phyloP scores from a whole-genome alignment of 805 yeast species.

The Teunomyces pallodes region DNA sequence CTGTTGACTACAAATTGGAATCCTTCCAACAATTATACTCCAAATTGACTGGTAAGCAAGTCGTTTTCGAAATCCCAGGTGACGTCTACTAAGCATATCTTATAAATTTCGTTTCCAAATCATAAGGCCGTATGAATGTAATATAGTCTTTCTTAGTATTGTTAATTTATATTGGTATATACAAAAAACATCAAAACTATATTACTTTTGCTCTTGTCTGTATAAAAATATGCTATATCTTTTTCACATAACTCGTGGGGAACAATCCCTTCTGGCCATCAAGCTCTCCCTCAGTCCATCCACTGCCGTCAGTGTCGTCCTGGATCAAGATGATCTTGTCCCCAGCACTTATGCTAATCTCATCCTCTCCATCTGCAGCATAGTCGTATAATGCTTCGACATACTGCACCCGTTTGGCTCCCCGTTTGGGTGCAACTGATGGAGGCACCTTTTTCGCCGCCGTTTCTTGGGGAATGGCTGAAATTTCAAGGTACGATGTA shows the following conservation, averaged over 20 bases:
- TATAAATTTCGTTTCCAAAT: constrained; percentile 2
- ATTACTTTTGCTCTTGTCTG: neutral
- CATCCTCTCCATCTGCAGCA: constrained; percentile 75
- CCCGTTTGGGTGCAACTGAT: constrained; percentile 74
- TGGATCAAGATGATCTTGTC: constrained; percentile 65
- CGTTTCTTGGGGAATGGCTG: constrained; percentile 1
- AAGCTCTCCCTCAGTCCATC: constrained; percentile 93
- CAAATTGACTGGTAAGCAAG: constrained; percentile 99
- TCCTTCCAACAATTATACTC: constrained; percentile 98
- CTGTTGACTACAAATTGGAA: constrained; percentile 98
- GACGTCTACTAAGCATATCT: constrained; percentile 35
- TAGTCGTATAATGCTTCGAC: constrained; percentile 75
- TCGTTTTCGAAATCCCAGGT: constrained; percentile 87
- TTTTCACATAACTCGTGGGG: constrained; percentile 72
- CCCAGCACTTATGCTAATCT: constrained; percentile 67
- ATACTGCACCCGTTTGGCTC: constrained; percentile 62
- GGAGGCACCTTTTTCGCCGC: constrained; percentile 58
- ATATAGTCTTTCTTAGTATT: constrained; percentile 3
- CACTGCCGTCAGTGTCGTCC: constrained; percentile 65
- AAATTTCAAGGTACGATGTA: constrained; percentile 64
- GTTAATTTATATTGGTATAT: constrained; percentile 4
- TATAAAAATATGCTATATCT: constrained; percentile 16
- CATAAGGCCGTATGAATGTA: constrained; percentile 4
- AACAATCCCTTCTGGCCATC: constrained; percentile 65
- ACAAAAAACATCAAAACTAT: constrained; percentile 3